Percentiles rank a stretch among this genome's conserved stretches.
These are phyloP conservation scores for Taxillus chinensis DNA, from an alignment of 164 flowering plant species.

Conservation along the genomic window DNA sequence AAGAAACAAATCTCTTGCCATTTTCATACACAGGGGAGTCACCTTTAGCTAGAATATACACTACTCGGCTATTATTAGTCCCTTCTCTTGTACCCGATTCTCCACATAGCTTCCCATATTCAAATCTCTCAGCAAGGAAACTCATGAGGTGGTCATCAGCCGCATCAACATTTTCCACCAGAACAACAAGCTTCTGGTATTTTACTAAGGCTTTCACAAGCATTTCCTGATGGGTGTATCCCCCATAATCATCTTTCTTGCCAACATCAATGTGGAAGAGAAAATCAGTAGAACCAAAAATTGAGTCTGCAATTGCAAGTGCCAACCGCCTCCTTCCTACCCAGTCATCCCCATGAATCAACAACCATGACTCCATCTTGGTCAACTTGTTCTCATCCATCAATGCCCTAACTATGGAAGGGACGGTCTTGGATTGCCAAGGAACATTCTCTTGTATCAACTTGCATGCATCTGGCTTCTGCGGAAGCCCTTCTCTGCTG, in stretches of 20 bases:
- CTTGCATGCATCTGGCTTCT: constrained; percentile 17
- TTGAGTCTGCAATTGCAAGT: constrained; percentile 33
- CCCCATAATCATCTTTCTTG: constrained; percentile 9
- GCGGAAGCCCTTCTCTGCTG: constrained; percentile 8
- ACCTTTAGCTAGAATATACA: constrained; percentile 35
- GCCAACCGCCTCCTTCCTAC: constrained; percentile 64
- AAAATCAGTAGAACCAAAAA: constrained; percentile 43
- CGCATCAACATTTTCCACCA: constrained; percentile 49
- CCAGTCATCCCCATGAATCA: constrained; percentile 53
- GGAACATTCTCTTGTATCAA: constrained; percentile 53
- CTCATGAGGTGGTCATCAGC: constrained; percentile 40
- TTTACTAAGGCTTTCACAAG: constrained; percentile 25
- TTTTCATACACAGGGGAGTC: constrained; percentile 8
- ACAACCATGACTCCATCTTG: constrained; percentile 36
- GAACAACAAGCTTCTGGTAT: constrained; percentile 30
- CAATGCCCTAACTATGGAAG: constrained; percentile 43
- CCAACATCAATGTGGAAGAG: constrained; percentile 43
- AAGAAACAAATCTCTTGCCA: constrained; percentile 3
- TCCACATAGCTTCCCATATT: constrained; percentile 18
- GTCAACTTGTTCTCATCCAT: constrained; percentile 12
- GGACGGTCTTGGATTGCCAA: constrained; percentile 46
- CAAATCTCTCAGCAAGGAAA: constrained; percentile 28
- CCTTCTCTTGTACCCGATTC: constrained; percentile 13
- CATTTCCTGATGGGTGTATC: constrained; percentile 13
- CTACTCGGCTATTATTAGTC: constrained; percentile 8